Conservation (phyloP, 441 rosid genomes). For the Biscutella auriculata region DNA sequence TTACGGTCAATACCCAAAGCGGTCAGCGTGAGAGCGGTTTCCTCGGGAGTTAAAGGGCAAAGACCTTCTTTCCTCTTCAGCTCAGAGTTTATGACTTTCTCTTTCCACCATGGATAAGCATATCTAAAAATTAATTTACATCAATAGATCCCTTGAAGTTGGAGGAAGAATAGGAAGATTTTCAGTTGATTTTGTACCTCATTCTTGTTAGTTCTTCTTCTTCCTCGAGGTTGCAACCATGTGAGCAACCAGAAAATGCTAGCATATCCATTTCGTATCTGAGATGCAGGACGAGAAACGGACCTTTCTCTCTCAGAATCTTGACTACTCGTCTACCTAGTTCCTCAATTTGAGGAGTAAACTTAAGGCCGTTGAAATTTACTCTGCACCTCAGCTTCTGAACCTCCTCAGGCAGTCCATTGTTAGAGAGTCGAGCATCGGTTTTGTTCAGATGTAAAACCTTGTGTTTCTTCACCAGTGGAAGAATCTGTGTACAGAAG, state of each 20-base stretch:
- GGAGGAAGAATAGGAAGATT: background rate
- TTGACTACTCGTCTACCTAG: conserved; percentile 46
- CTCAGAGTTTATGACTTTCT: conserved; percentile 51
- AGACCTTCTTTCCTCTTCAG: conserved; percentile 55
- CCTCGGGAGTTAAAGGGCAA: conserved; percentile 68
- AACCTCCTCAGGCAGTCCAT: conserved; percentile 47
- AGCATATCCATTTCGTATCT: conserved; percentile 75
- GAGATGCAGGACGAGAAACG: conserved; percentile 60
- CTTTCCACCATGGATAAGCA: conserved; percentile 78
- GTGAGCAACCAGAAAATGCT: conserved; percentile 64
- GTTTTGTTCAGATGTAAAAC: conserved; percentile 55
- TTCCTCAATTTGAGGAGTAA: conserved; percentile 54
- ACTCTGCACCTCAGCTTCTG: conserved; percentile 63
- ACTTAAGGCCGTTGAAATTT: conserved; percentile 49
- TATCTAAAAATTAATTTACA: conserved; percentile 27
- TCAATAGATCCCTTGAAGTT: background rate
- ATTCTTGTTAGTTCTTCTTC: conserved; percentile 52
- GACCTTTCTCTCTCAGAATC: conserved; percentile 56
- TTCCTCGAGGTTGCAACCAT: conserved; percentile 49
- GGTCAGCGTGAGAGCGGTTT: conserved; percentile 46
- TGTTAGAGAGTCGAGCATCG: conserved; percentile 59
- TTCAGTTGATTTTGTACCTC: conserved; percentile 27
- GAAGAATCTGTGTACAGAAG: conserved; percentile 42
- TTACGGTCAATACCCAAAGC: conserved; percentile 49
- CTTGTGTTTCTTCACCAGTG: conserved; percentile 45